These are phyloP conservation scores for Aspergillus avenaceus DNA, from an alignment of 495 filamentous ascomycete species.

Conservation along the genomic window DNA sequence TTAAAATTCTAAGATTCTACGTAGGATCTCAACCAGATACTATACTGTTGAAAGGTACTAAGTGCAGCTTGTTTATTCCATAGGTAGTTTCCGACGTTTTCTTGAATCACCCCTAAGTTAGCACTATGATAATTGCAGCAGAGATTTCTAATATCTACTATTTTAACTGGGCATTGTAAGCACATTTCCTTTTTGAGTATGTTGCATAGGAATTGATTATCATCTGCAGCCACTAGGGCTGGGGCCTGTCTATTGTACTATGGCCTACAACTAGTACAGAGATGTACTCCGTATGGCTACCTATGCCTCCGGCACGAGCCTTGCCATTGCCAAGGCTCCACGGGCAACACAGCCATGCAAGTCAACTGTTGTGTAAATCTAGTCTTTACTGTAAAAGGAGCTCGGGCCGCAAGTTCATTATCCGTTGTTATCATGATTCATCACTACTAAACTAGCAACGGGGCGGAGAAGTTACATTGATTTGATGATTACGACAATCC, in stretches of 20 bases:
- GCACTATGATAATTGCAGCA: too few species aligned
- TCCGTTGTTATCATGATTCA: too few species aligned
- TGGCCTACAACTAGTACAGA: too few species aligned
- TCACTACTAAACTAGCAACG: background rate
- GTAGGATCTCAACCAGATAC: too few species aligned
- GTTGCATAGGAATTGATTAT: constrained; percentile 19
- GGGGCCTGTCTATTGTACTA: constrained; percentile 6
- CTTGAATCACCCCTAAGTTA: too few species aligned
- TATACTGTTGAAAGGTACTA: too few species aligned
- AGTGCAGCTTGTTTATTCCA: too few species aligned
- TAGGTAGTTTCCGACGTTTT: too few species aligned
- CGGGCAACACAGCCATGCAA: constrained; percentile 6
- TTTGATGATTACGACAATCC: constrained; percentile 3
- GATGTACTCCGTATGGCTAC: constrained; percentile 1
- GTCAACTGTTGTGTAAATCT: constrained; percentile 5
- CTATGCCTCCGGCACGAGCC: background rate
- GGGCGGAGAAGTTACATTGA: constrained; percentile 5
- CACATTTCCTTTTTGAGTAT: constrained; percentile 15
- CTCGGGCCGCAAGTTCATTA: constrained; percentile 16
- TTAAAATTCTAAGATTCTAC: too few species aligned
- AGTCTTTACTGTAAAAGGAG: constrained; percentile 8
- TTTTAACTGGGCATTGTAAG: constrained; percentile 5
- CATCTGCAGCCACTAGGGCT: constrained; percentile 20
- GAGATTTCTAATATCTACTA: too few species aligned
- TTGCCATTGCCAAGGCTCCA: background rate